Evolutionary conservation across 1,139 yeast genomes (phyloP), one percentile per base, ranked within the genome.

Genomic region (Magnusiomyces fungicola): DNA sequence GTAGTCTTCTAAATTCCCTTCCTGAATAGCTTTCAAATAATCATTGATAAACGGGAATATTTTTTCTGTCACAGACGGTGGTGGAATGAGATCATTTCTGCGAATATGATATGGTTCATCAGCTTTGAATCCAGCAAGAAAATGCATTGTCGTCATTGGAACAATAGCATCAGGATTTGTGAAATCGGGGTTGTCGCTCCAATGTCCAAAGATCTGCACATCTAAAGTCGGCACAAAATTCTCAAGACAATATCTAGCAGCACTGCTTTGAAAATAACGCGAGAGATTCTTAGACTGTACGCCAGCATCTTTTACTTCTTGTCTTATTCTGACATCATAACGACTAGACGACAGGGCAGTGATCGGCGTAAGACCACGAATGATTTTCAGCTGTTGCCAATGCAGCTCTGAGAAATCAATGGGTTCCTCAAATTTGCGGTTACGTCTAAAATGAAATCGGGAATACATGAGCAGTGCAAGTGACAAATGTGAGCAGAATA

Each of bases 401-500:
- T 3, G 3, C 5, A 23, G 19, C 16, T 34, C 38, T 18, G 38
- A 34, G 19, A 34, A 34, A 23, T 34, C 38, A 16, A 34, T 18
- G 6, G 38, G 38, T 5, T 34, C 38, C n/a, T 34, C 38, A 34
- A 34, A 34, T 18, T 34, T 34, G 38, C 38, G 38, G n/a, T 34
- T 34, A 14, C 38, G 38, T 34, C 38, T 34, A 18, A 34, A 5
- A 18, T 34, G 38, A 19, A 34, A 34, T 6, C 38, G 38, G 5
- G 38, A 34, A 34, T 18, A 34, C 23, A 34, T 7, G 6, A 34
- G 19, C 6, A 34, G n/a, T 4, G 38, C 38, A 21, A 34, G 19
- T 18, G 38, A 34, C 22, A 34, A 18, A 34, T 34, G 38, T 5
- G 38, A 34, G 23, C 38, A 34, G n/a, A 34, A 14, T n/a, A 34